Conservation (phyloP, 2,329 filamentous ascomycete species). For the Myotisia sp. region DNA sequence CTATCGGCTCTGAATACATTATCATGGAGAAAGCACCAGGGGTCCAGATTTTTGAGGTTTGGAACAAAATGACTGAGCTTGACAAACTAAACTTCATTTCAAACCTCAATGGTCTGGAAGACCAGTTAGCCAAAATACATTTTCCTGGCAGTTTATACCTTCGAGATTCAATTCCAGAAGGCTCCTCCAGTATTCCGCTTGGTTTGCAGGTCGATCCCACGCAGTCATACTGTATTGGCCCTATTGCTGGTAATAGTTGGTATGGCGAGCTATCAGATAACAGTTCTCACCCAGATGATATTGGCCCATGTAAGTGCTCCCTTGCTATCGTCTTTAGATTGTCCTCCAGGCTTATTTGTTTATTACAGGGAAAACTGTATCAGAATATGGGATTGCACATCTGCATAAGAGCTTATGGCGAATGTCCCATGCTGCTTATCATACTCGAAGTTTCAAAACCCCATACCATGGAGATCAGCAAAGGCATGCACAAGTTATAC, state of each 20-base stretch:
- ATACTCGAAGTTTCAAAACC: too few species aligned
- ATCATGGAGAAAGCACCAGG: slow-evolving; percentile 20
- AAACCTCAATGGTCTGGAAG: slow-evolving; percentile 14
- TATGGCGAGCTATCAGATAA: background rate
- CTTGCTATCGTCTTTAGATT: too few species aligned
- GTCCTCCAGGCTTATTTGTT: too few species aligned
- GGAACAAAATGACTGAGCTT: slow-evolving; percentile 9
- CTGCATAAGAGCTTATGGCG: too few species aligned
- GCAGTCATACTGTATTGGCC: slow-evolving; percentile 2
- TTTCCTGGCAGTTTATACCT: slow-evolving; percentile 17
- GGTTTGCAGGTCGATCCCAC: slow-evolving; percentile 12
- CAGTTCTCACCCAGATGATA: background rate
- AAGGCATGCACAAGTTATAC: too few species aligned
- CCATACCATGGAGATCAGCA: too few species aligned
- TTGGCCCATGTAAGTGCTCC: slow-evolving; percentile 1
- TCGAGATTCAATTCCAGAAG: slow-evolving; percentile 14
- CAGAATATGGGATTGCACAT: too few species aligned
- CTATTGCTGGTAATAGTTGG: slow-evolving; percentile 9
- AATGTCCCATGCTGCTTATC: too few species aligned
- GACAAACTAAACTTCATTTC: slow-evolving; percentile 15
- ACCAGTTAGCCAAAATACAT: slow-evolving; percentile 12
- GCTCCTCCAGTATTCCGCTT: slow-evolving; percentile 16
- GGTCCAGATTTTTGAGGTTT: slow-evolving; percentile 5
- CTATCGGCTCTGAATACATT: slow-evolving; percentile 15
- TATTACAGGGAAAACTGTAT: too few species aligned